Evolutionary conservation across 23 red algal species (phyloP).

Genomic region (Cyanidiococcus yangmingshanensis): DNA sequence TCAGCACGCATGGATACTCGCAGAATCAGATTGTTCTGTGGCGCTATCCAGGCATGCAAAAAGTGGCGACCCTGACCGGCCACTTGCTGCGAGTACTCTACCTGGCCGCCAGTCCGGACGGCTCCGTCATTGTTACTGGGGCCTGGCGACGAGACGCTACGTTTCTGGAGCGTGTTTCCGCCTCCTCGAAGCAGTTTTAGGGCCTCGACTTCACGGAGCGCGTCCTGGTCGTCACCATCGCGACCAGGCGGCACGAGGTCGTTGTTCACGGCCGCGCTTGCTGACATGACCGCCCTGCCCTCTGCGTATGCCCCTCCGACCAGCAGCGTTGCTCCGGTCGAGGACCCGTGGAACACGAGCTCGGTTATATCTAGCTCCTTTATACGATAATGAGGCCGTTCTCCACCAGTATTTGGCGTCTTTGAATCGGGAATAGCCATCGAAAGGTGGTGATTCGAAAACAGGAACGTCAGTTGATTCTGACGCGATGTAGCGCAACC

Average conservation of each 20-base stretch:
- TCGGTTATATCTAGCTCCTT: background rate
- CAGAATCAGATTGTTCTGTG: slow-evolving; percentile 98
- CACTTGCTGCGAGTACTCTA: slow-evolving; percentile 81
- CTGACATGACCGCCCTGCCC: background rate
- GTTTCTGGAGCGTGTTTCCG: slow-evolving; percentile 97
- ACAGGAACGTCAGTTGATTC: too few species aligned
- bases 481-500: too few species aligned
- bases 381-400: background rate
- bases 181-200: background rate
- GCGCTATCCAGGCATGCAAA: slow-evolving; percentile 76
- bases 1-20: slow-evolving; percentile 86
- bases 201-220: background rate
- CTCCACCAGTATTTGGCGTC: too few species aligned
- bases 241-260: background rate
- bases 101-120: slow-evolving; percentile 54
- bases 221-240: background rate
- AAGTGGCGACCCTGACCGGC: slow-evolving; percentile 79
- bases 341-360: background rate
- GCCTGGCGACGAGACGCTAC: slow-evolving; percentile 82
- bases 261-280: background rate
- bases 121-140: slow-evolving; percentile 78
- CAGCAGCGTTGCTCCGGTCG: background rate
- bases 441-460: too few species aligned
- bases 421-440: too few species aligned
- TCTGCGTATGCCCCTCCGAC: background rate